Base-by-base conservation (phyloP, 129 eudicot species). In the Chrysanthemum seticuspe region DNA sequence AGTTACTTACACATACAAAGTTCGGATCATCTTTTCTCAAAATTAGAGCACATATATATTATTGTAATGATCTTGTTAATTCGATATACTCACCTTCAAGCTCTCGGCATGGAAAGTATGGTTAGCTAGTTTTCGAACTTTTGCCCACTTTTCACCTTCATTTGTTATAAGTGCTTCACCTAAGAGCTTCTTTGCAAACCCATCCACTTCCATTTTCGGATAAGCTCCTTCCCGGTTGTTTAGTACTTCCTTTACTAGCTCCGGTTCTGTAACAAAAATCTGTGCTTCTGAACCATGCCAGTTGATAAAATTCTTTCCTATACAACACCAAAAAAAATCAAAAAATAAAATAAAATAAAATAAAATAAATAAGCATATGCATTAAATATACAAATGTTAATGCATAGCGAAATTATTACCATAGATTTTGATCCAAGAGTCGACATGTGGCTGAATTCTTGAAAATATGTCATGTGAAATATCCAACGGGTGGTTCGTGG, bases 81-180 rank as follows among this genome's bases (percentile, higher is more conserved):
- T 40, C 47, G 47, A 40, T 7, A n/a, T 52, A 52, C 71, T 62
- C 68, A 87, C 97, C 71, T 90, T 87, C 68, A 90, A 77, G 73
- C 91, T 83, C 60, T 87, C 82, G 2, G 91, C 86, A 73, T 87
- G 91, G 73, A 90, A 87, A 23, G 97, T 79, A 21, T 85, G 89
- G 71, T 87, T 85, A 7, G 97, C 91, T 76, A 90, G 54, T 77
- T 83, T 87, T 49, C 89, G 71, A 36, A 90, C 78, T 73, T 85
- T 90, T 10, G 85, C 84, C 97, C 97, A 90, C 75, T 87, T 90
- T 65, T 90, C 91, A 10, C 96, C 93, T 75, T 90, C 93, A 48
- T 81, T 87, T 7, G 93, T 81, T 49, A 87, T 74, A 14, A 90
- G 78, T 6, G 89, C 81, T 47, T 83, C 89, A 25, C 91, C 97